These are phyloP conservation scores for Clavulina sp. DNA, from an alignment of 768 basidiomycete genomes.

Conservation along the genomic window DNA sequence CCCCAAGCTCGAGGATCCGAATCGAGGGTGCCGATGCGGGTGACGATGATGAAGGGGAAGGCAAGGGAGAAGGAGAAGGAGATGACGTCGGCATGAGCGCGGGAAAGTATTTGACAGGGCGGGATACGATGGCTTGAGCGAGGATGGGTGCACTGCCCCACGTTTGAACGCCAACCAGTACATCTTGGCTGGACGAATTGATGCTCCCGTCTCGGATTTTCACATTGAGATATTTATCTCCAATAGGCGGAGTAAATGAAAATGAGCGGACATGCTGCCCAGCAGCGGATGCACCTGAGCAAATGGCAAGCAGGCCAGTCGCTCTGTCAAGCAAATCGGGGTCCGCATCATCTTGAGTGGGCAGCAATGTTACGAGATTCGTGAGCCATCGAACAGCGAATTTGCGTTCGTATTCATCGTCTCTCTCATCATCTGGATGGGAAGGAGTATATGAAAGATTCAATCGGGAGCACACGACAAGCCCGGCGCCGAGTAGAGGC, in stretches of 20 bases:
- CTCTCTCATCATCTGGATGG: conserved; percentile 14
- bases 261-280: conserved; percentile 12
- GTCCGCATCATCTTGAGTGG: conserved; percentile 13
- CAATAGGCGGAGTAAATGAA: conserved; percentile 11
- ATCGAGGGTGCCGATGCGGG: conserved; percentile 20
- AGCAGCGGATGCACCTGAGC: conserved; percentile 24
- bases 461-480: too few relatives aligned
- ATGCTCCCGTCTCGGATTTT: conserved; percentile 57
- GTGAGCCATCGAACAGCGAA: conserved; percentile 63
- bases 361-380: conserved; percentile 29
- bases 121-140: conserved; percentile 39
- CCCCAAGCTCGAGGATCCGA: conserved; percentile 62
- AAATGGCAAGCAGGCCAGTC: conserved; percentile 38
- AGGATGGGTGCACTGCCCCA: conserved; percentile 69
- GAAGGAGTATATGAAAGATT: too few relatives aligned
- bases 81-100: conserved; percentile 4
- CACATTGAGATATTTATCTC: conserved; percentile 21
- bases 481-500: too few relatives aligned
- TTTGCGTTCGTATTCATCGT: conserved; percentile 47
- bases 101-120: conserved; percentile 25
- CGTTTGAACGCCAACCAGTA: conserved; percentile 58
- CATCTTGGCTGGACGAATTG: conserved; percentile 48
- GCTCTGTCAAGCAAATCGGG: conserved; percentile 39
- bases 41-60: conserved; percentile 31
- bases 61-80: conserved; percentile 37